phyloP scores from a whole-genome alignment of 2,329 filamentous ascomycete genomes.

The Penicillium sclerotigenum region DNA sequence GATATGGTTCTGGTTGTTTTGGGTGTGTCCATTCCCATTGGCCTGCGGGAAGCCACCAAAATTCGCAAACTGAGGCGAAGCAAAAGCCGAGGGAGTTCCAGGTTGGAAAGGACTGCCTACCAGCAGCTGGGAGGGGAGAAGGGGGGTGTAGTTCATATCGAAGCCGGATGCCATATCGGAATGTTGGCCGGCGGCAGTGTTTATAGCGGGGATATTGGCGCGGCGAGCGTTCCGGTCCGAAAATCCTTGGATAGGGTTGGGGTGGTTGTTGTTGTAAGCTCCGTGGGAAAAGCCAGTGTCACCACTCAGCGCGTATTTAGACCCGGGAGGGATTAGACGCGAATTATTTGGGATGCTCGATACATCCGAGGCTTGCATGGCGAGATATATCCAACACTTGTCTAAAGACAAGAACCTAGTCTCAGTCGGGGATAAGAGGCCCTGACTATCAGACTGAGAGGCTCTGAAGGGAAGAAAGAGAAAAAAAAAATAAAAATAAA shows the following conservation, averaged over 20 bases:
- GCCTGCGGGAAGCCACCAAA: slow-evolving; percentile 72
- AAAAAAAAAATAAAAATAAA: slow-evolving; percentile 43
- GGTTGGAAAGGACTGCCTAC: slow-evolving; percentile 96
- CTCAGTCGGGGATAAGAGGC: slow-evolving; percentile 1
- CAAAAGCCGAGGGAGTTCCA: slow-evolving; percentile 84
- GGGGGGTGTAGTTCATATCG: slow-evolving; percentile 97
- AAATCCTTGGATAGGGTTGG: slow-evolving; percentile 66
- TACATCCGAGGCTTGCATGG: slow-evolving; percentile 83
- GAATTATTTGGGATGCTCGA: slow-evolving; percentile 55
- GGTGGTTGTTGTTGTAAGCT: slow-evolving; percentile 80
- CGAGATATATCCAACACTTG: slow-evolving; percentile 47
- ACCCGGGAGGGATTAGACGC: slow-evolving; percentile 71
- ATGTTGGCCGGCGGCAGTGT: slow-evolving; percentile 65
- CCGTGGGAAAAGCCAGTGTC: slow-evolving; percentile 89
- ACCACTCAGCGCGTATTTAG: slow-evolving; percentile 61
- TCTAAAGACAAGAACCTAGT: slow-evolving; percentile 17
- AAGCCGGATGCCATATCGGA: slow-evolving; percentile 81
- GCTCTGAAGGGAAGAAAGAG: background rate
- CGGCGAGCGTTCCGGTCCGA: slow-evolving; percentile 82
- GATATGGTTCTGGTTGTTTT: slow-evolving; percentile 59
- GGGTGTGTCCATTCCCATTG: slow-evolving; percentile 52
- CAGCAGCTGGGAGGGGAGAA: slow-evolving; percentile 89
- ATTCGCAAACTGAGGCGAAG: slow-evolving; percentile 86
- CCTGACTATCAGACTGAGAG: slow-evolving; percentile 7
- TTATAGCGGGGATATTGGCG: slow-evolving; percentile 83